Conservation (phyloP, 1,284 basidiomycete species). For the Neonothopanus nambi region DNA sequence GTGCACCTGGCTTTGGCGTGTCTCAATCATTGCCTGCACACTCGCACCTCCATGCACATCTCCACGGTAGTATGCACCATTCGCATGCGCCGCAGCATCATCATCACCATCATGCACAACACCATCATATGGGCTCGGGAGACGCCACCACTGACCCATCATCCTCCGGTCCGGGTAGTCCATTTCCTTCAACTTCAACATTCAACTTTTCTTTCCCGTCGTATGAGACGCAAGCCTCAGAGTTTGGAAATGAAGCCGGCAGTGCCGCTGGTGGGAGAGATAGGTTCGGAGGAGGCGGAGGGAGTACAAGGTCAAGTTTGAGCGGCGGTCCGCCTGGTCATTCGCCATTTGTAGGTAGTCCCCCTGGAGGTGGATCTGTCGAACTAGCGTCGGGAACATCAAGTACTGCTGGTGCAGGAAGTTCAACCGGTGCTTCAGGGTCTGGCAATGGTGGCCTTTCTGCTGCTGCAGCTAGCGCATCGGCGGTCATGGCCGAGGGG, state of each 20-base stretch:
- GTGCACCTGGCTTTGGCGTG: slow-evolving; percentile 19
- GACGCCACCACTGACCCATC: slow-evolving; percentile 3
- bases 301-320: slow-evolving; percentile 23
- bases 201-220: slow-evolving; percentile 79
- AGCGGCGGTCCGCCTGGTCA: not conserved
- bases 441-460: slow-evolving; percentile 49
- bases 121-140: slow-evolving; percentile 20
- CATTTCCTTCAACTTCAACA: slow-evolving; percentile 65
- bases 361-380: slow-evolving; percentile 1
- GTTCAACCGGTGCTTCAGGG: slow-evolving; percentile 32
- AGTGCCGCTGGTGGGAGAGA: slow-evolving; percentile 15
- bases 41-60: slow-evolving; percentile 12
- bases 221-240: slow-evolving; percentile 73
- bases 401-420: not conserved
- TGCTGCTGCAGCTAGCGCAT: slow-evolving; percentile 62
- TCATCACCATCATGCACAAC: slow-evolving; percentile 5
- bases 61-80: not conserved
- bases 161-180: slow-evolving; percentile 37
- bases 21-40: slow-evolving; percentile 22
- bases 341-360: slow-evolving; percentile 7
- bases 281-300: too few species aligned
- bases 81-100: not conserved
- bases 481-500: slow-evolving; percentile 64
- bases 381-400: slow-evolving; percentile 22
- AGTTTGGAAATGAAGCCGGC: slow-evolving; percentile 19